Conservation (phyloP, 192 early-diverging fungal genomes). For the Backusella tarrabulga region DNA sequence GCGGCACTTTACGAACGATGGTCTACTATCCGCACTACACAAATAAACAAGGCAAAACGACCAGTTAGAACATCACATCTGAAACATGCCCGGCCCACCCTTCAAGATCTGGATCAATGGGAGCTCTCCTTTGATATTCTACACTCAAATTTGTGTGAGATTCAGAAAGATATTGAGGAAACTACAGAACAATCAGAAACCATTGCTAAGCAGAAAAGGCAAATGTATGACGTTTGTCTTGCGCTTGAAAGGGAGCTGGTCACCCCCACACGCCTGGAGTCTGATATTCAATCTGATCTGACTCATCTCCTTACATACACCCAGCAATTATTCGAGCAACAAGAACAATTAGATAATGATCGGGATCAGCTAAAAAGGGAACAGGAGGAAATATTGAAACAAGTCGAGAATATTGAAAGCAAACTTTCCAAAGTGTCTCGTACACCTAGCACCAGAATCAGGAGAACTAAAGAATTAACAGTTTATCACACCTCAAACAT, state of each 20-base stretch:
- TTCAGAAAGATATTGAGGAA: slow-evolving; percentile 46
- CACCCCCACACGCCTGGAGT: neutral
- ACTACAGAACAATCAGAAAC: slow-evolving; percentile 36
- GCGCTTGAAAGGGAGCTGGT: slow-evolving; percentile 34
- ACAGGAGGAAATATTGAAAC: slow-evolving; percentile 28
- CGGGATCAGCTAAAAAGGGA: slow-evolving; percentile 26
- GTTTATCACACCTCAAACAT: neutral
- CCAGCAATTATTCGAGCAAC: slow-evolving; percentile 37
- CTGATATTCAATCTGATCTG: slow-evolving; percentile 35
- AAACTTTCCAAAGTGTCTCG: neutral
- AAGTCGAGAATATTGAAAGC: neutral
- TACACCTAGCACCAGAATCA: neutral
- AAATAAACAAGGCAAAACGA: neutral
- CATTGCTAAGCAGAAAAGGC: slow-evolving; percentile 38
- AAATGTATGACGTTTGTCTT: slow-evolving; percentile 43
- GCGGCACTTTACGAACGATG: neutral
- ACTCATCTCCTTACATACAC: slow-evolving; percentile 34
- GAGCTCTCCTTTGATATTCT: slow-evolving; percentile 52
- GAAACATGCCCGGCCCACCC: neutral
- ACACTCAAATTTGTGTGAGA: slow-evolving; percentile 49
- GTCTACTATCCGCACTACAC: neutral
- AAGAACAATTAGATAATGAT: slow-evolving; percentile 31
- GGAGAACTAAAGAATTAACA: neutral
- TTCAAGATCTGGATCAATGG: slow-evolving; percentile 40
- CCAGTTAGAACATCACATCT: neutral